Base-by-base conservation (phyloP, 768 basidiomycete species). In the Hypholoma fasciculare region DNA sequence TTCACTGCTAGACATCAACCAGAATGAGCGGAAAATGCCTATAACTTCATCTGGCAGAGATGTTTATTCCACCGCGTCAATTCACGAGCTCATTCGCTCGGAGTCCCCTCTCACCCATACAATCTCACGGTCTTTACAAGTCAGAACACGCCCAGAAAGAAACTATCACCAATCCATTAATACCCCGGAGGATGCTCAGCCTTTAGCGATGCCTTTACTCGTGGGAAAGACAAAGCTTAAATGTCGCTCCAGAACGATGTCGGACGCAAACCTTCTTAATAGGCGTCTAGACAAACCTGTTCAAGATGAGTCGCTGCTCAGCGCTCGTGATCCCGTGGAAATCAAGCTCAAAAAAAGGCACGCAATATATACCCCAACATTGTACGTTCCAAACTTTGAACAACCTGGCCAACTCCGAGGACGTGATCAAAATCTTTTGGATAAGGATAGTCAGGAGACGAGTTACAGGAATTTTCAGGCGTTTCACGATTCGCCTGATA, bases 331-430 rank as follows among this genome's bases (percentile, higher is more conserved):
- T 50, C 48, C 48, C 17, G 37, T 61, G 12, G 61, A 67, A 26
- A 50, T 54, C 9, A 61, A 43, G 47, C 61, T 63, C 14, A 67
- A 61, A 44, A 75, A 72, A 59, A 71, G 77, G 12, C 76, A 76
- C 49, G 77, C 75, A 4, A 74, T 77, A 9, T 76, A 76, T 58
- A 72, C 73, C 5, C 66, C 69, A 30, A 64, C 73, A 0, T 59
- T 69, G 7, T 66, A 66, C 56, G 61, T 70, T 17, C 70, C 72
- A 17, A 54, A 66, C 37, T 57, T 69, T 27, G 66, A 68, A 30
- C 58, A 64, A 43, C 54, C 51, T 30, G 26, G 23, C n/a, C 43
- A 37, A 19, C 13, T 54, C 44, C 26, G n/a, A 46, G 14, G 46
- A 38, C 13, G 38, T 46, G 19, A 6, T 17, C 40, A 43, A 23